Conservation (phyloP, 768 basidiomycete species). For the Suillus ampliporus region DNA sequence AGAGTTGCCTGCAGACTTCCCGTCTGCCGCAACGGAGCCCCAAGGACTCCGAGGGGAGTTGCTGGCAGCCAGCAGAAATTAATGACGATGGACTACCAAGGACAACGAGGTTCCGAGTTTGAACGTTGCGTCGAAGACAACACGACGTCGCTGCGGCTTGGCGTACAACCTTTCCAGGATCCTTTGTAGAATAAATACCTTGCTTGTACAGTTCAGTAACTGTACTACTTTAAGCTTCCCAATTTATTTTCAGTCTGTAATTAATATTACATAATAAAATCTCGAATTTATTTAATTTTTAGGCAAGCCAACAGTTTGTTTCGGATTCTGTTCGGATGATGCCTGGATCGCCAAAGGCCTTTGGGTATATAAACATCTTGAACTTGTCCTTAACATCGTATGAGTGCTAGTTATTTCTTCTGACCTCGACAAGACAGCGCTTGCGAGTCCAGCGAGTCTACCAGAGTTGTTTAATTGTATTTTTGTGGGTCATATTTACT, state of each 20-base stretch:
- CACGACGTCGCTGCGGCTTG: not conserved
- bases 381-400: constrained; percentile 6
- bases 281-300: constrained; percentile 1
- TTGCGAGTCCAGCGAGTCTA: constrained; percentile 1
- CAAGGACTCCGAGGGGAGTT: constrained; percentile 2
- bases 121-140: not conserved
- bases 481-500: constrained; percentile 17
- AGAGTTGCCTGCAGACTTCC: not conserved
- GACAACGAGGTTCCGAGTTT: not conserved
- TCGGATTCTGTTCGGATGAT: not conserved
- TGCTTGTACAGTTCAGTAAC: no score
- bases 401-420: not conserved
- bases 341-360: not conserved
- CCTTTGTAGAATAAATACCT: not conserved
- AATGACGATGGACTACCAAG: not conserved
- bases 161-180: not conserved
- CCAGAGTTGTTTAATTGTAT: not conserved
- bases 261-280: no score
- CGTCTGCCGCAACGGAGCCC: not conserved
- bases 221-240: no score
- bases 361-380: constrained; percentile 14
- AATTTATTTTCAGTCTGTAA: not conserved
- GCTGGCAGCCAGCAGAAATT: not conserved
- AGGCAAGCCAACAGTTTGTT: not conserved
- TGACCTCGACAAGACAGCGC: constrained; percentile 1